Percentiles rank a stretch among this genome's conserved stretches.
Conservation (phyloP, 2,329 filamentous ascomycete genomes). For the Colletotrichum simmondsii region DNA sequence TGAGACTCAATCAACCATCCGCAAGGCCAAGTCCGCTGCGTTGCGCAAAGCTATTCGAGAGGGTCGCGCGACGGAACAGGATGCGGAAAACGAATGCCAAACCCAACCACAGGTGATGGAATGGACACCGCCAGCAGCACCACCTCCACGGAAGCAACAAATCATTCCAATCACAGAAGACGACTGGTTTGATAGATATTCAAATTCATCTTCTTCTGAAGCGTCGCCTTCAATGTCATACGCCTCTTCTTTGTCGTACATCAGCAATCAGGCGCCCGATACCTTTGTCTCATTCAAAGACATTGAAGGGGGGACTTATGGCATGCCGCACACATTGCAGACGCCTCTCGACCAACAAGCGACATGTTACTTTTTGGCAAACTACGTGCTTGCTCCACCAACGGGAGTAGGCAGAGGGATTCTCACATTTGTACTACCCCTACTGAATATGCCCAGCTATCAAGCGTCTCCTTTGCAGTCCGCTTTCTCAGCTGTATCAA, state of each 20-base stretch:
- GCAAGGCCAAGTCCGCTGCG: constrained; percentile 35
- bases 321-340: constrained; percentile 32
- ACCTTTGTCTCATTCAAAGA: constrained; percentile 28
- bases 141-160: constrained; percentile 20
- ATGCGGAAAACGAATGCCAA: constrained; percentile 15
- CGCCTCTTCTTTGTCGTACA: constrained; percentile 27
- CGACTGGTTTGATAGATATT: constrained; percentile 29
- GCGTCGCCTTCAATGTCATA: constrained; percentile 33
- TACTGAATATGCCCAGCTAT: constrained; percentile 34
- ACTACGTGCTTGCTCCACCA: constrained; percentile 38
- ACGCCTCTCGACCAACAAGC: constrained; percentile 40
- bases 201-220: constrained; percentile 22
- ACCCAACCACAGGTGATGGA: constrained; percentile 13
- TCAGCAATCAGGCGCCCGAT: constrained; percentile 25
- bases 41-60: constrained; percentile 31
- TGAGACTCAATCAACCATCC: constrained; percentile 35
- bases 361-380: constrained; percentile 39
- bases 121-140: constrained; percentile 27
- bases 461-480: constrained; percentile 37
- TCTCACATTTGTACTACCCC: constrained; percentile 37
- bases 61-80: constrained; percentile 25
- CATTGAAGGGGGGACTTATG: constrained; percentile 15
- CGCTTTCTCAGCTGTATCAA: constrained; percentile 37
- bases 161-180: constrained; percentile 24
- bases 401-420: constrained; percentile 34